Percentiles rank a stretch among this genome's conserved stretches.
Evolutionary conservation across 192 early-diverging fungal species (phyloP).

Genomic region (Entomortierella beljakovae): DNA sequence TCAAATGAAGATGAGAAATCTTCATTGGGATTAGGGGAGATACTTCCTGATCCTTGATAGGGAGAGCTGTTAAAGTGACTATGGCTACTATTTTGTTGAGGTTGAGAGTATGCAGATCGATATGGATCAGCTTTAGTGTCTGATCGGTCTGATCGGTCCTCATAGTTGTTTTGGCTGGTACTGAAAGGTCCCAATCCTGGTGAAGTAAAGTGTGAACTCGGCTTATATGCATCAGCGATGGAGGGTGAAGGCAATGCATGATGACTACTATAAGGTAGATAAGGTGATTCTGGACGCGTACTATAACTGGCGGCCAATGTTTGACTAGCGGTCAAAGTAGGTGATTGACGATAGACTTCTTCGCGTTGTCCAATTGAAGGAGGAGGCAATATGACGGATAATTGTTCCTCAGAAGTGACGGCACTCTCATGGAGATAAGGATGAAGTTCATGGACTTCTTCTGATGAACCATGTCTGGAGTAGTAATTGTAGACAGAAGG

Average conservation of each 20-base stretch:
- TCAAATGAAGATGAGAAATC: slow-evolving; percentile 53
- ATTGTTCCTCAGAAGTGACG: slow-evolving; percentile 18
- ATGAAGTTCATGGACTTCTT: slow-evolving; percentile 24
- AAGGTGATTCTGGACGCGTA: slow-evolving; percentile 35
- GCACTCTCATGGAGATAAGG: slow-evolving; percentile 2
- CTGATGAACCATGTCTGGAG: slow-evolving; percentile 26
- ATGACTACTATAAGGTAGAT: slow-evolving; percentile 29
- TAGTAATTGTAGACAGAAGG: background rate
- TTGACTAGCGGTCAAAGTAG: slow-evolving; percentile 37
- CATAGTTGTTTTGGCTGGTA: background rate
- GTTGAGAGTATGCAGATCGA: slow-evolving; percentile 37
- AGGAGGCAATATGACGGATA: slow-evolving; percentile 19
- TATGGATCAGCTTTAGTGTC: slow-evolving; percentile 35
- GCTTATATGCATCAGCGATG: slow-evolving; percentile 18
- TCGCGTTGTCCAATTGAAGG: slow-evolving; percentile 20
- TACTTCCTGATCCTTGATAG: slow-evolving; percentile 20
- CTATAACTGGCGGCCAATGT: slow-evolving; percentile 34
- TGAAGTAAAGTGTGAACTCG: slow-evolving; percentile 6
- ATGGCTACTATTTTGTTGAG: slow-evolving; percentile 3
- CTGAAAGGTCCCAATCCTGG: slow-evolving; percentile 22
- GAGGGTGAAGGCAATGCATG: slow-evolving; percentile 35
- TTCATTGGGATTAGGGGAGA: slow-evolving; percentile 37
- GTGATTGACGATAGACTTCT: slow-evolving; percentile 33
- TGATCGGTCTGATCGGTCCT: slow-evolving; percentile 17
- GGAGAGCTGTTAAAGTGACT: slow-evolving; percentile 16